These are phyloP conservation scores for Plasmodiophora brassicae DNA, from an alignment of 208 protist genomes.

Conservation along the genomic window DNA sequence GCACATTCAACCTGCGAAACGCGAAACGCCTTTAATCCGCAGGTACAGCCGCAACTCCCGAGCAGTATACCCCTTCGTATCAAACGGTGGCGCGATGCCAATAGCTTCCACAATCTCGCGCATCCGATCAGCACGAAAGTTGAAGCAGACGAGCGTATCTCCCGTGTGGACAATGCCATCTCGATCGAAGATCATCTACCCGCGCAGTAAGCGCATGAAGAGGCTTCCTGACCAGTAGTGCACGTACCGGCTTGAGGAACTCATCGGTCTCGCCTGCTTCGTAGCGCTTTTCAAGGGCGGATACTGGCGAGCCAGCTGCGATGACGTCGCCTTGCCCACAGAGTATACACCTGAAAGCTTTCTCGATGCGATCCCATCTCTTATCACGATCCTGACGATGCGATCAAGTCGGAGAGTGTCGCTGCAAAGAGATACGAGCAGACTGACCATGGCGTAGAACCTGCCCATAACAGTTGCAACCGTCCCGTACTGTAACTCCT, in stretches of 20 bases:
- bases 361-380: conserved; percentile 54
- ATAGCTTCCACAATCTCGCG: conserved; percentile 49
- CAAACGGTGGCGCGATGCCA: background rate
- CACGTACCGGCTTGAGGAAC: conserved; percentile 54
- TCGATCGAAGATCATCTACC: background rate
- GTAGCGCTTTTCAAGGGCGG: conserved; percentile 32
- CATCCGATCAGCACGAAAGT: conserved; percentile 57
- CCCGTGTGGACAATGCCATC: conserved; percentile 34
- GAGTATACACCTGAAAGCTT: conserved; percentile 37
- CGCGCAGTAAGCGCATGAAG: background rate
- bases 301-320: background rate
- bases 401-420: background rate
- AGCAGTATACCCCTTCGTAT: background rate
- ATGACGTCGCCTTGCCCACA: background rate
- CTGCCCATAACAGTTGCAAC: conserved; percentile 46
- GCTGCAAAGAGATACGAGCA: background rate
- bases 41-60: background rate
- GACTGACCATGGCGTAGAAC: conserved; percentile 58
- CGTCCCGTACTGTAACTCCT: conserved; percentile 34
- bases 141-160: conserved; percentile 50
- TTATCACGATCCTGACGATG: conserved; percentile 51
- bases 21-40: background rate
- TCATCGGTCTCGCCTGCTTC: conserved; percentile 48
- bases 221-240: background rate
- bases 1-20: background rate